Conservation (phyloP, 768 basidiomycete genomes). For the Calvatia gigantea region DNA sequence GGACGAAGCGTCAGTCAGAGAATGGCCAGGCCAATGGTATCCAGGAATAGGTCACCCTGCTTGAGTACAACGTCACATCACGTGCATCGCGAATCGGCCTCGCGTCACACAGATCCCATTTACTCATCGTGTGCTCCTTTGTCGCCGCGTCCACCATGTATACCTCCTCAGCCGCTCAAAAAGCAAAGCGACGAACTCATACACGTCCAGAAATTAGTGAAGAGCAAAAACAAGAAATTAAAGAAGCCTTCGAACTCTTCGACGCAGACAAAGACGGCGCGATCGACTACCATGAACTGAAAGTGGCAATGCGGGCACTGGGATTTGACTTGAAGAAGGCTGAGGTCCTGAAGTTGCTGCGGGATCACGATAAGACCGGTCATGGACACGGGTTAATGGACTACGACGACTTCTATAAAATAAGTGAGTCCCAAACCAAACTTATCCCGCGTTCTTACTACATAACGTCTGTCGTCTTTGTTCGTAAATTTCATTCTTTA, state of each 20-base stretch:
- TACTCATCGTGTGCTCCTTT: slow-evolving; percentile 1
- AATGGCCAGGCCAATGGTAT: not conserved
- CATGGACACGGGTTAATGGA: slow-evolving; percentile 81
- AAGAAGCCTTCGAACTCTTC: slow-evolving; percentile 98
- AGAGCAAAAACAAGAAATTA: slow-evolving; percentile 93
- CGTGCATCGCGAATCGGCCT: slow-evolving; percentile 6
- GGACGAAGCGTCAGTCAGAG: not conserved
- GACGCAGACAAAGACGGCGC: slow-evolving; percentile 98
- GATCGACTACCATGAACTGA: slow-evolving; percentile 97
- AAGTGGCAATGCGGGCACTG: slow-evolving; percentile 96
- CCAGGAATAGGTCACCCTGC: not conserved
- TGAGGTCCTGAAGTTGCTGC: slow-evolving; percentile 90
- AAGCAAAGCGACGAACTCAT: slow-evolving; percentile 70
- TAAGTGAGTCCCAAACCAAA: slow-evolving; percentile 86
- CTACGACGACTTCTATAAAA: slow-evolving; percentile 90
- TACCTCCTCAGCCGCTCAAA: slow-evolving; percentile 65
- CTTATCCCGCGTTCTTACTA: too few relatives aligned
- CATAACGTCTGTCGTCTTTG: too few relatives aligned
- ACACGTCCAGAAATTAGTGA: slow-evolving; percentile 80
- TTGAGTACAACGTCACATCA: not conserved
- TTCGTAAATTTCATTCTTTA: too few relatives aligned
- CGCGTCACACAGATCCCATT: slow-evolving; percentile 4
- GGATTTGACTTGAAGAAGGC: slow-evolving; percentile 99
- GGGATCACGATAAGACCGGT: slow-evolving; percentile 86
- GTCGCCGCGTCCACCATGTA: slow-evolving; percentile 41